phyloP scores from a whole-genome alignment of 2,329 filamentous ascomycete genomes.

The Ceratocystis destructans region DNA sequence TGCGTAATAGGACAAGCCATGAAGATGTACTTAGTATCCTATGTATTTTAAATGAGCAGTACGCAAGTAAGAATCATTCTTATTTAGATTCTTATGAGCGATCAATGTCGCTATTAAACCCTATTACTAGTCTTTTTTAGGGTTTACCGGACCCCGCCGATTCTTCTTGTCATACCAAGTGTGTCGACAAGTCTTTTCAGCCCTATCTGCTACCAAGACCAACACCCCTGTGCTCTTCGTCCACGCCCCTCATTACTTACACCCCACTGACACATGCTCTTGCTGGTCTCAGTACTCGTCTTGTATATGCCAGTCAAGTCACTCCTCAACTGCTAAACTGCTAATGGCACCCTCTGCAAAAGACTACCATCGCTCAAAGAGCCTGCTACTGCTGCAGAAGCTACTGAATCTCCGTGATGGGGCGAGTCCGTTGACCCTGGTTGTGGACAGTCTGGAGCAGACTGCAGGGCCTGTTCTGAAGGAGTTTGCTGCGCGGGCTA shows the following conservation, averaged over 20 bases:
- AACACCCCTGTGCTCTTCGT: background rate
- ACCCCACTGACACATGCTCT: background rate
- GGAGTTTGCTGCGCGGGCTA: conserved; percentile 64
- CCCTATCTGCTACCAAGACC: background rate
- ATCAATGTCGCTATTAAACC: background rate
- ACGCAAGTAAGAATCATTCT: too few relatives aligned
- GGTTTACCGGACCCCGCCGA: background rate
- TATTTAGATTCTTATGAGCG: background rate
- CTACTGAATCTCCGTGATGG: conserved; percentile 65
- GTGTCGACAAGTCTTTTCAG: background rate
- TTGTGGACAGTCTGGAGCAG: conserved; percentile 78
- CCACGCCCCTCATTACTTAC: background rate
- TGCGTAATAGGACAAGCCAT: too few relatives aligned
- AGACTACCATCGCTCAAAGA: conserved; percentile 66
- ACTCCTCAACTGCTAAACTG: too few relatives aligned
- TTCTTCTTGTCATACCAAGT: background rate
- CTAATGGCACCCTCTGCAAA: conserved; percentile 43
- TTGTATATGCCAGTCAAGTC: too few relatives aligned
- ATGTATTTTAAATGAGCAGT: too few relatives aligned
- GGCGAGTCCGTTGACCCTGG: conserved; percentile 71
- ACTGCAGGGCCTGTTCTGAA: conserved; percentile 53
- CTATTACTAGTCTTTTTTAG: background rate
- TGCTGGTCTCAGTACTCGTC: background rate
- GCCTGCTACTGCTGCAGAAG: conserved; percentile 69
- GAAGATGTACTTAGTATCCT: too few relatives aligned